Conservation (phyloP, 2,329 filamentous ascomycete genomes). For the Aspergillus novofumigatus region DNA sequence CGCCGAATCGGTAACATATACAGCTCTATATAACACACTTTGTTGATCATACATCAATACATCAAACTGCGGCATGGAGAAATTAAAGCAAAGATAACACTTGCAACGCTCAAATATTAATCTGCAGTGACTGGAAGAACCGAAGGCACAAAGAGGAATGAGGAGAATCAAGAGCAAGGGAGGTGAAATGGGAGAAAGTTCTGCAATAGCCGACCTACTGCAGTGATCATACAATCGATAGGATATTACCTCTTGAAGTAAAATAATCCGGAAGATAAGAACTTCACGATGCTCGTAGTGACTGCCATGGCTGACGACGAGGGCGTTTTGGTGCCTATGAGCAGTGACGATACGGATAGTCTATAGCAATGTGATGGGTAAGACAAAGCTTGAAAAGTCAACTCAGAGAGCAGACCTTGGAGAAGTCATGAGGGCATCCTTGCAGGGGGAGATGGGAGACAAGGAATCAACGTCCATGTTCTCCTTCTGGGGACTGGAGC, state of each 20-base stretch:
- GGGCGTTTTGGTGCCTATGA: background rate
- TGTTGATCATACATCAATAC: constrained; percentile 9
- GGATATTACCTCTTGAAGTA: background rate
- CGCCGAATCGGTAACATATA: constrained; percentile 11
- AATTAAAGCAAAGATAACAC: constrained; percentile 16
- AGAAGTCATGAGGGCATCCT: constrained; percentile 34
- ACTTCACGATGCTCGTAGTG: background rate
- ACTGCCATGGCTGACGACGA: background rate
- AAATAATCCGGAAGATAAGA: background rate
- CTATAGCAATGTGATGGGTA: constrained; percentile 1
- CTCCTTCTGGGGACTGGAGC: constrained; percentile 40
- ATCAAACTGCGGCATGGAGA: constrained; percentile 13
- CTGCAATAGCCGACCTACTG: background rate
- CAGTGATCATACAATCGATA: background rate
- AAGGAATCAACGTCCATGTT: constrained; percentile 33
- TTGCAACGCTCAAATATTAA: constrained; percentile 15
- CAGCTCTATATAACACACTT: constrained; percentile 13
- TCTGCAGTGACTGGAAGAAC: constrained; percentile 7
- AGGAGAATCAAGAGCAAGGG: constrained; percentile 5
- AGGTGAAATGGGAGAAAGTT: background rate
- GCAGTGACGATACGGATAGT: background rate
- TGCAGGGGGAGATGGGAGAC: constrained; percentile 37
- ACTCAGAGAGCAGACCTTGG: constrained; percentile 30
- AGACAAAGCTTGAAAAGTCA: background rate
- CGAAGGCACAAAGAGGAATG: constrained; percentile 6